Conservation (phyloP, 805 yeast species). For the Yamadazyma akitaensis region DNA sequence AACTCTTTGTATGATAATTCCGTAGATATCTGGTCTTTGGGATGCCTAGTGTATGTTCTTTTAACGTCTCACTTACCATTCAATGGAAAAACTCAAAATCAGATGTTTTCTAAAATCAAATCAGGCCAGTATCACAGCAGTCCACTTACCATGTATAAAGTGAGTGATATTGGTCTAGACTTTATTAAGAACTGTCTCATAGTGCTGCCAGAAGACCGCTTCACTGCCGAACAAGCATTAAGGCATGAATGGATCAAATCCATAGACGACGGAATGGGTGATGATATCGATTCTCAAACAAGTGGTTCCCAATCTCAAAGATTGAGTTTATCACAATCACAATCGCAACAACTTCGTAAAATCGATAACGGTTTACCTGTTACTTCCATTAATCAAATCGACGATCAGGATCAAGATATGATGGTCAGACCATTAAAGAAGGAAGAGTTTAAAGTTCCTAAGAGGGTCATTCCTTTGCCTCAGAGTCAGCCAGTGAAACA, state of each 20-base stretch:
- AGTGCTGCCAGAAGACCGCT: constrained; percentile 70
- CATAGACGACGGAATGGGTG: constrained; percentile 19
- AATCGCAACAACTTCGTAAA: constrained; percentile 58
- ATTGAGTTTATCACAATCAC: constrained; percentile 66
- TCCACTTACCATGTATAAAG: constrained; percentile 61
- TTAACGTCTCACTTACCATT: constrained; percentile 93
- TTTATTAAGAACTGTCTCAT: constrained; percentile 70
- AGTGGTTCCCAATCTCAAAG: constrained; percentile 20
- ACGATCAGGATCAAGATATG: constrained; percentile 35
- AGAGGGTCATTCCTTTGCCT: constrained; percentile 41
- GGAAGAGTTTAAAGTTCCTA: constrained; percentile 42
- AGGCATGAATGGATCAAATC: constrained; percentile 75
- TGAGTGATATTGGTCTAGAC: constrained; percentile 66
- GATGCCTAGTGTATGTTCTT: constrained; percentile 88
- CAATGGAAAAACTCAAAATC: constrained; percentile 87
- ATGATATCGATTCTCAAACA: constrained; percentile 4
- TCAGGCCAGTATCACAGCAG: constrained; percentile 78
- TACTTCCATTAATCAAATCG: constrained; percentile 37
- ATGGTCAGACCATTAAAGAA: constrained; percentile 40
- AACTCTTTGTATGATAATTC: constrained; percentile 62
- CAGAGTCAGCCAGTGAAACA: constrained; percentile 30
- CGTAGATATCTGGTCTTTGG: constrained; percentile 98
- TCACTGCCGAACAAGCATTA: constrained; percentile 74
- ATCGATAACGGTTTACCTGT: constrained; percentile 33
- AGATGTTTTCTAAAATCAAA: constrained; percentile 70